phyloP scores from a whole-genome alignment of 352 stramenopile species.

The Hyaloperonospora brassicae region DNA sequence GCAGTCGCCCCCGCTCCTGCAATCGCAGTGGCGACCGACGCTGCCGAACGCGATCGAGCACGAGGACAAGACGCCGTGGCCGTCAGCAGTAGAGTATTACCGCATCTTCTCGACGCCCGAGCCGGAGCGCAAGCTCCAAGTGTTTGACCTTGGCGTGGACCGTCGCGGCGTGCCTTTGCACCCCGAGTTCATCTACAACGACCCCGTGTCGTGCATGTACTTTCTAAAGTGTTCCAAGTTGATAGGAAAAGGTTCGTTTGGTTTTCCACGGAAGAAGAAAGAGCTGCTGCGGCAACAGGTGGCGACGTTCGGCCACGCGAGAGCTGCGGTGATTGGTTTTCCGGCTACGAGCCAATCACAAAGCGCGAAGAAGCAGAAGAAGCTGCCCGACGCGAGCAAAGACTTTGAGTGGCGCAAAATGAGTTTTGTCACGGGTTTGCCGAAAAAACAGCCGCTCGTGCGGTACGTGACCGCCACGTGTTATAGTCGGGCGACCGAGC shows the following conservation, averaged over 20 bases:
- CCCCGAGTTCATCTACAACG: slow-evolving; percentile 70
- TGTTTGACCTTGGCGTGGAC: slow-evolving; percentile 70
- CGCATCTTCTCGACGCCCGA: slow-evolving; percentile 38
- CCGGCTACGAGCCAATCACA: slow-evolving; percentile 1
- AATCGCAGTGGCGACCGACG: slow-evolving; percentile 9
- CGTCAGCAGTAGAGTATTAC: slow-evolving; percentile 57
- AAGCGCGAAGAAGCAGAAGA: slow-evolving; percentile 15
- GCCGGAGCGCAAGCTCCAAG: slow-evolving; percentile 34
- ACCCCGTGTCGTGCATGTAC: slow-evolving; percentile 70
- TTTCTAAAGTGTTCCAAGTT: slow-evolving; percentile 56
- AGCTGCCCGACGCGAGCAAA: slow-evolving; percentile 46
- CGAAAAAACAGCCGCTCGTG: slow-evolving; percentile 65
- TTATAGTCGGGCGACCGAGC: slow-evolving; percentile 50
- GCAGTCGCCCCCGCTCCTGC: slow-evolving; percentile 21
- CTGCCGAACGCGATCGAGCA: slow-evolving; percentile 30
- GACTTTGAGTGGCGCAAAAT: slow-evolving; percentile 80
- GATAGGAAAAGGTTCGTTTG: slow-evolving; percentile 60
- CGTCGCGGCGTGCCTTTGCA: slow-evolving; percentile 60
- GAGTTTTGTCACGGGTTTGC: slow-evolving; percentile 71
- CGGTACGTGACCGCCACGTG: slow-evolving; percentile 74
- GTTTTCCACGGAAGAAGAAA: slow-evolving; percentile 61
- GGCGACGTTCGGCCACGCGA: slow-evolving; percentile 2
- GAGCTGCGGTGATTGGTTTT: slow-evolving; percentile 1
- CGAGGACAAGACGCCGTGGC: slow-evolving; percentile 74
- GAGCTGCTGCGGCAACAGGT: slow-evolving; percentile 5